Conservation (phyloP, 108 stramenopile genomes). For the Pseudonitzschia multiseries region DNA sequence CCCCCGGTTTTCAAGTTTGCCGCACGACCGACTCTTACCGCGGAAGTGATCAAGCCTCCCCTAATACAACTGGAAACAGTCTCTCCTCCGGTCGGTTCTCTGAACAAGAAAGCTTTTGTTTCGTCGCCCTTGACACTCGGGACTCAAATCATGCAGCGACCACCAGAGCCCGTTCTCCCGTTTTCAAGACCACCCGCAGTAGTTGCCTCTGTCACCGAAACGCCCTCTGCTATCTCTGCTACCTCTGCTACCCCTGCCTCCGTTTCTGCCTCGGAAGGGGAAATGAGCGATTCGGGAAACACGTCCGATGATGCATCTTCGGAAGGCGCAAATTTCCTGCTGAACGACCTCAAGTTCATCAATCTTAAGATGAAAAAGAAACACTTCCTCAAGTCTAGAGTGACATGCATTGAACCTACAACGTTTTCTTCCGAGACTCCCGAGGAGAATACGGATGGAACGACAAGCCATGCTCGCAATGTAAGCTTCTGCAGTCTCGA, state of each 20-base stretch:
- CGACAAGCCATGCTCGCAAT: slow-evolving; percentile 10
- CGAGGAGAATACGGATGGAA: background rate
- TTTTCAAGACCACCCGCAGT: background rate
- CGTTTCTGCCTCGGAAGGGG: slow-evolving; percentile 28
- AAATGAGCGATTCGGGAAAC: slow-evolving; percentile 11
- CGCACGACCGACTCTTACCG: background rate
- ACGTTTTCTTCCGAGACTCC: background rate
- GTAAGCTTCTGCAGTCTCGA: slow-evolving; percentile 21
- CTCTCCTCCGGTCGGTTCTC: background rate
- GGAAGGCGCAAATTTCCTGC: background rate
- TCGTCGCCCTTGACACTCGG: slow-evolving; percentile 1
- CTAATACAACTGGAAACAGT: background rate
- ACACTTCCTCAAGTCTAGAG: background rate
- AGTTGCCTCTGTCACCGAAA: background rate
- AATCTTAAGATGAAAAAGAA: slow-evolving; percentile 4
- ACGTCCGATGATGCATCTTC: slow-evolving; percentile 2
- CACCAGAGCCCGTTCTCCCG: background rate
- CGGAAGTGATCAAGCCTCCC: background rate
- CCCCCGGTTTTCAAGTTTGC: slow-evolving; percentile 13
- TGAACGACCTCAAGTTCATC: background rate
- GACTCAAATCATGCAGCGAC: background rate
- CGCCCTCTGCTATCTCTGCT: slow-evolving; percentile 13
- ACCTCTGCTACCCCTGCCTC: slow-evolving; percentile 23
- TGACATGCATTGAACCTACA: background rate
- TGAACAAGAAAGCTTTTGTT: slow-evolving; percentile 3